These are phyloP conservation scores for Cyberlindnera bimundalis DNA, from an alignment of 805 yeast genomes.

Conservation along the genomic window DNA sequence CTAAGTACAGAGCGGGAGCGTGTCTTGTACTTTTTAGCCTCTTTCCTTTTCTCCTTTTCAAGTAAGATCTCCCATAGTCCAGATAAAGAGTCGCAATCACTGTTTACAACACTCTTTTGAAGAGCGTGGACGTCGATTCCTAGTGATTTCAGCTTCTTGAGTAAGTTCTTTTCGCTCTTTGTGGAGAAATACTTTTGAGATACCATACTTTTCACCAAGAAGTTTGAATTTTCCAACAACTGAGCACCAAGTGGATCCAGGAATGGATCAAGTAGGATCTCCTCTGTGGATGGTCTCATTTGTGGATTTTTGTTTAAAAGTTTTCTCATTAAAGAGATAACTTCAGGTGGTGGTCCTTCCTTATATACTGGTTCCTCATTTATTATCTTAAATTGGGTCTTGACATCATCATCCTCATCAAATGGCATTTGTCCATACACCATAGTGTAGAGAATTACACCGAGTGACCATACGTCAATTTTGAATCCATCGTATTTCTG, in stretches of 20 bases:
- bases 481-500: conserved; percentile 75
- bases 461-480: conserved; percentile 89
- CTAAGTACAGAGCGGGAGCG: conserved; percentile 34
- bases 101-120: conserved; percentile 51
- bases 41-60: conserved; percentile 40
- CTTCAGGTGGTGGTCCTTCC: conserved; percentile 45
- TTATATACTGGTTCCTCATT: conserved; percentile 60
- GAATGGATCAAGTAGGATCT: conserved; percentile 50
- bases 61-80: conserved; percentile 72
- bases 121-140: conserved; percentile 64
- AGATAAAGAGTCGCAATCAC: conserved; percentile 65
- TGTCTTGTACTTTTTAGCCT: conserved; percentile 30
- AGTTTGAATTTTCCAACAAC: conserved; percentile 39
- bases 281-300: conserved; percentile 52
- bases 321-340: conserved; percentile 45
- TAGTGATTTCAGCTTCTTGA: conserved; percentile 54
- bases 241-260: conserved; percentile 43
- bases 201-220: conserved; percentile 34
- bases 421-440: conserved; percentile 88
- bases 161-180: conserved; percentile 55
- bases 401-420: conserved; percentile 71
- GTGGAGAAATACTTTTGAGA: conserved; percentile 48
- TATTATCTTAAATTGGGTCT: conserved; percentile 57
- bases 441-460: conserved; percentile 83
- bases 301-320: conserved; percentile 66